Conservation (phyloP, 139 green algal genomes). For the Chlorella sp. region DNA sequence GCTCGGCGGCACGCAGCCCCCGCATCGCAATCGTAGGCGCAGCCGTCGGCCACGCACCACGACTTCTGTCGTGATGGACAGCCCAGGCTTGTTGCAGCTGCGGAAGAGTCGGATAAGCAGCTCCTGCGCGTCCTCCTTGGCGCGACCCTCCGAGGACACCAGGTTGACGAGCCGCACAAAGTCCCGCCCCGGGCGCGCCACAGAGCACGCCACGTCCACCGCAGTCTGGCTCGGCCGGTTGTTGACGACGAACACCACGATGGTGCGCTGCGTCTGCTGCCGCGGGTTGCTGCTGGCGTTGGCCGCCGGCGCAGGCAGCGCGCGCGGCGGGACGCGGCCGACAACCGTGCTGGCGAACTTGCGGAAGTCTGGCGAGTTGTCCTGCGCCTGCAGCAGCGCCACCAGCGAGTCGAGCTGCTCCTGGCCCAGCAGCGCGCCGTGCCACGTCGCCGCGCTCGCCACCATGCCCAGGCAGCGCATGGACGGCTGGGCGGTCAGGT, state of each 20-base stretch:
- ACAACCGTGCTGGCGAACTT: neutral
- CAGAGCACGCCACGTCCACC: conserved; percentile 1
- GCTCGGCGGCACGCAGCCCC: too few species aligned
- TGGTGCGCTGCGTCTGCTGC: neutral
- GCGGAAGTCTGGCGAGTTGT: neutral
- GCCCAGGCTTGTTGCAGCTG: neutral
- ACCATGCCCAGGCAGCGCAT: conserved; percentile 8
- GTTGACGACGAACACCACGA: conserved; percentile 11
- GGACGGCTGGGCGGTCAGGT: neutral
- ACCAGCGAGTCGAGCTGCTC: neutral
- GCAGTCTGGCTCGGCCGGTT: conserved; percentile 8
- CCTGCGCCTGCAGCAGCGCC: neutral
- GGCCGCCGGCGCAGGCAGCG: neutral
- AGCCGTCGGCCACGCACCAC: neutral
- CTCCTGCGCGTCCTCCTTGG: neutral
- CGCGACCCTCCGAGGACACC: neutral
- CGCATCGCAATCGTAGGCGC: too few species aligned
- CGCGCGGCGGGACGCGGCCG: too few species aligned
- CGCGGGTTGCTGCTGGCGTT: neutral
- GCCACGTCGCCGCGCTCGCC: neutral
- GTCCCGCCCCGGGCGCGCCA: neutral
- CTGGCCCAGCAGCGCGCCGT: neutral
- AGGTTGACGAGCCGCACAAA: neutral
- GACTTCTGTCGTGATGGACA: neutral
- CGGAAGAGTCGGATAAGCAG: neutral